These are phyloP conservation scores for Gamsiella multidivaricata DNA, from an alignment of 192 early-diverging fungal species.

Conservation along the genomic window DNA sequence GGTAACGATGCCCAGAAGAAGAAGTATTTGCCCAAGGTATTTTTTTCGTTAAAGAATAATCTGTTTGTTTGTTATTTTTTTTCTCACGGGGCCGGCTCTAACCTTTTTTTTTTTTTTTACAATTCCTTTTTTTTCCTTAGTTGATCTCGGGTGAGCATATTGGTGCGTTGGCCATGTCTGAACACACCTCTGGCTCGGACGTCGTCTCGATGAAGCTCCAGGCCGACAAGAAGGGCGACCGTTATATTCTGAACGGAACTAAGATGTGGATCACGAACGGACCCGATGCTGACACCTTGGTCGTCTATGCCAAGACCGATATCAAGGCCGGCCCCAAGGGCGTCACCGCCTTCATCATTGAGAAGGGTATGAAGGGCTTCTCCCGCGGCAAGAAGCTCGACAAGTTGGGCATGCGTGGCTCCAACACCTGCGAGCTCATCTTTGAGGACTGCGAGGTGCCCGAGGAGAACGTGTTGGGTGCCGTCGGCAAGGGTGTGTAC, in stretches of 20 bases:
- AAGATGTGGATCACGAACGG: slow-evolving; percentile 99
- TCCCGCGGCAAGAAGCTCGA: slow-evolving; percentile 88
- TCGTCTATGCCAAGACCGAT: slow-evolving; percentile 94
- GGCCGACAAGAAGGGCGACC: slow-evolving; percentile 87
- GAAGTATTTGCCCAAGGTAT: slow-evolving; percentile 88
- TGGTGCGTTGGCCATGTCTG: slow-evolving; percentile 95
- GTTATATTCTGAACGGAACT: slow-evolving; percentile 87
- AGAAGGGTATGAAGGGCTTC: slow-evolving; percentile 90
- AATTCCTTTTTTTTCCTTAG: slow-evolving; percentile 12
- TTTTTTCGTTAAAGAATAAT: slow-evolving; percentile 11
- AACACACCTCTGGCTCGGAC: slow-evolving; percentile 89
- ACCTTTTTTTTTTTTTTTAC: neutral
- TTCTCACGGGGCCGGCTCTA: neutral
- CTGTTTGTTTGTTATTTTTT: neutral
- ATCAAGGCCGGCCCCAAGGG: slow-evolving; percentile 81
- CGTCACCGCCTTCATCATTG: slow-evolving; percentile 95
- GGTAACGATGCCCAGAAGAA: slow-evolving; percentile 86
- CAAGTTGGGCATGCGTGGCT: slow-evolving; percentile 96
- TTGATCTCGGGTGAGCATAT: slow-evolving; percentile 89
- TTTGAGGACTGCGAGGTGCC: slow-evolving; percentile 96
- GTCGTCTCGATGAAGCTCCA: slow-evolving; percentile 90
- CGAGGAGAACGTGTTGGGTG: slow-evolving; percentile 87
- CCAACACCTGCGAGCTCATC: slow-evolving; percentile 93
- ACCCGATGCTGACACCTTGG: slow-evolving; percentile 88
- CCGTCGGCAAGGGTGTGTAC: slow-evolving; percentile 89